These are phyloP conservation scores for Colletotrichum gloeosporioides DNA, from an alignment of 2,329 filamentous ascomycete species.

Conservation along the genomic window DNA sequence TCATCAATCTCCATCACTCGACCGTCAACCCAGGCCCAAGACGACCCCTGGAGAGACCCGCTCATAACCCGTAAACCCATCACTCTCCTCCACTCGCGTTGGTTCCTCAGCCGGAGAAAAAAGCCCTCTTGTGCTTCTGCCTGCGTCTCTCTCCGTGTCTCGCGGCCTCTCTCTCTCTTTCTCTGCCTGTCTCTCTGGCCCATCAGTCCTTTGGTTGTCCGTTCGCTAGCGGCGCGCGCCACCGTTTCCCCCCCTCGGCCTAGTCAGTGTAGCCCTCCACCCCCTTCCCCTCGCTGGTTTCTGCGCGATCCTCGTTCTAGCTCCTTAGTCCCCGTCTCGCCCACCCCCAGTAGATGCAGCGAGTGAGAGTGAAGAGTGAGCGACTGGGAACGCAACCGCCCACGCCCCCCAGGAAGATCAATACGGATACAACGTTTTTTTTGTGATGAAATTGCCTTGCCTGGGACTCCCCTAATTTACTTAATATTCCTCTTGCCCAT, in stretches of 20 bases:
- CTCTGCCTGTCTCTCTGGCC: not conserved
- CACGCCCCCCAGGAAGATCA: slow-evolving; percentile 4
- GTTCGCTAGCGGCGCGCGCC: slow-evolving; percentile 17
- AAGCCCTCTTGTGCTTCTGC: not conserved
- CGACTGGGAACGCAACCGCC: not conserved
- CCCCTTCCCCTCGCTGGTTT: not conserved
- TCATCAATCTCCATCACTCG: slow-evolving; percentile 4
- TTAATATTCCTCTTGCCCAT: slow-evolving; percentile 11
- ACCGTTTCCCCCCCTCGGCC: slow-evolving; percentile 13
- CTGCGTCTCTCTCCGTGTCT: not conserved
- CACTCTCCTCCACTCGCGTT: slow-evolving; percentile 15
- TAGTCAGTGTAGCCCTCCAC: slow-evolving; percentile 2
- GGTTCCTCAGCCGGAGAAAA: slow-evolving; percentile 8
- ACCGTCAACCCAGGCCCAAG: not conserved
- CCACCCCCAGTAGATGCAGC: slow-evolving; percentile 5
- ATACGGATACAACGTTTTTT: slow-evolving; percentile 12
- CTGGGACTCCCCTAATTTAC: slow-evolving; percentile 8
- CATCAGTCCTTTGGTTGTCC: not conserved
- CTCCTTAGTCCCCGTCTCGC: not conserved
- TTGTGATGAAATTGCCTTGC: slow-evolving; percentile 18
- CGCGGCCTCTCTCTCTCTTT: not conserved
- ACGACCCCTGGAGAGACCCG: not conserved
- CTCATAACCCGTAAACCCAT: not conserved
- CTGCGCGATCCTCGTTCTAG: slow-evolving; percentile 10
- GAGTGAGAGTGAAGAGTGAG: not conserved